phyloP scores from a whole-genome alignment of 768 basidiomycete species.

The Mycena floridula region DNA sequence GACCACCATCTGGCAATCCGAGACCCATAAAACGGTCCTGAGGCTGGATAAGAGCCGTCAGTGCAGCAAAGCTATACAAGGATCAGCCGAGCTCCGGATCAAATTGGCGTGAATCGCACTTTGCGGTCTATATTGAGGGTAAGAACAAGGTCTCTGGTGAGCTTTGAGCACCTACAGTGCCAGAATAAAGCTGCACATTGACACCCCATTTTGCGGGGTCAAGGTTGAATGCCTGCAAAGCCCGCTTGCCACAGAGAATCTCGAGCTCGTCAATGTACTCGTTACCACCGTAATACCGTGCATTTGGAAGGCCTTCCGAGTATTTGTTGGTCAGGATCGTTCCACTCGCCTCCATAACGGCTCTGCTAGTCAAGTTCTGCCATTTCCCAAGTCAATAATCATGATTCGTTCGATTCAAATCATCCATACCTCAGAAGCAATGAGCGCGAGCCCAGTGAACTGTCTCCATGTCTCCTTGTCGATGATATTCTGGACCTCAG shows the following conservation, averaged over 20 bases:
- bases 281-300: conserved; percentile 96
- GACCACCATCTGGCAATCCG: conserved; percentile 94
- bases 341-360: conserved; percentile 97
- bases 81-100: conserved; percentile 1
- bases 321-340: conserved; percentile 99
- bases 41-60: conserved; percentile 93
- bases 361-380: conserved; percentile 93
- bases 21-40: conserved; percentile 99
- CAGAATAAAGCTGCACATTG: conserved; percentile 98
- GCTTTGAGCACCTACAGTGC: conserved; percentile 56
- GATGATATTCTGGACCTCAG: conserved; percentile 94
- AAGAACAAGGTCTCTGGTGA: not conserved
- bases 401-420: conserved; percentile 1
- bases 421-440: conserved; percentile 84
- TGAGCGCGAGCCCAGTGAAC: conserved; percentile 95
- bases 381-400: not conserved
- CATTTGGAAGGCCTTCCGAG: conserved; percentile 97
- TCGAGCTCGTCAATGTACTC: conserved; percentile 98
- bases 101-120: conserved; percentile 53
- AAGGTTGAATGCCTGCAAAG: conserved; percentile 92
- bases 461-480: conserved; percentile 99
- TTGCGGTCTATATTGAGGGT: conserved; percentile 60
- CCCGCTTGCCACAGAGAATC: conserved; percentile 89
- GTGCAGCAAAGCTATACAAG: conserved; percentile 80
- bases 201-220: conserved; percentile 94